Base-by-base conservation (phyloP, 2,329 filamentous ascomycete species). In the Cladophialophora immunda region DNA sequence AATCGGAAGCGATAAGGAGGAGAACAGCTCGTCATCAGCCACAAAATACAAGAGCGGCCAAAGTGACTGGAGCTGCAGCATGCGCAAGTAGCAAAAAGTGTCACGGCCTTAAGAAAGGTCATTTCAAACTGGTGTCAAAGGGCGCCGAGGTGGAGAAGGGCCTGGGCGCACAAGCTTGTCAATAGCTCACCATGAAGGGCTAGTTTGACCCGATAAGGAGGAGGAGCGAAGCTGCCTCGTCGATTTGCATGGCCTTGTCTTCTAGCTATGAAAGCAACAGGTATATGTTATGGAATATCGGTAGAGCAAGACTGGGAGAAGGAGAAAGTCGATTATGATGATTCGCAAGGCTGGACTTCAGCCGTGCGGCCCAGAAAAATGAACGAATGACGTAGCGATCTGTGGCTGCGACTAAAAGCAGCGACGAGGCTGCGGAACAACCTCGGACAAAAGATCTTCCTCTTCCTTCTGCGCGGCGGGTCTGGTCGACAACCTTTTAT, bases 361-460 rank as follows among this genome's bases (percentile, higher is more conserved):
- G 52, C 25, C 30, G n/a, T 19, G 22, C 19, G 9, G 15, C 22
- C 19, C 2, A 3, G 13, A 30, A 8, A 17, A 29, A 32, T 55
- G 17, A 9, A 30, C n/a, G 53, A 30, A n/a, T 34, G 53, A 32
- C 53, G 53, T 34, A 55, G 4, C 11, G 27, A 55, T 19, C 1
- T 22, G 34, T 55, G 11, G 30, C 30, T 41, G 13, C 7, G 22
- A 6, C 17, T 45, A 38, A 58, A n/a, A 17, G n/a, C n/a, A 38
- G 55, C 32, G 7, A 38, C 34, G 19, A 11, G 19, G 13, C 2
- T 45, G 7, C 41, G 57, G 57, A 19, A 30, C 41, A 59, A 59
- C 3, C 11, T 27, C 57, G 57, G 57, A 30, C 38, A 50, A 59
- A 59, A 50, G 38, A 50, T 59, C n/a, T 59, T 34, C 41, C 38